Base-by-base conservation (phyloP, 331 rosid species). In the Cydonia oblonga region DNA sequence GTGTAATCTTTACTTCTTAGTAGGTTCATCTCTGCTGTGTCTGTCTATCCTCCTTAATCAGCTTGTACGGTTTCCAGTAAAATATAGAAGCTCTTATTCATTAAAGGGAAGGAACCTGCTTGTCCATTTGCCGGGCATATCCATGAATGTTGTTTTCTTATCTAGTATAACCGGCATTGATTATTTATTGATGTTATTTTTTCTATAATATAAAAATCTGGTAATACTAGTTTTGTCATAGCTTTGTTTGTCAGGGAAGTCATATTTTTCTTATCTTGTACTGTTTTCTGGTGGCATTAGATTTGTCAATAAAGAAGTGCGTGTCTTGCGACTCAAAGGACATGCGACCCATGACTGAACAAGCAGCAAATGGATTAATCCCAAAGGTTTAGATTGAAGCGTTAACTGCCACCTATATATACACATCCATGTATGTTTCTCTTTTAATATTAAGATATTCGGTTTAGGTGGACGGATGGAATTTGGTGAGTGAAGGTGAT, bases 241-340 rank as follows among this genome's bases (percentile, higher is more conserved):
- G 60, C 3, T 24, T 58, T 25, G 25, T 29, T 68, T 33, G 40
- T 60, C 42, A 40, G 19, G n/a, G 20, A 51, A 49, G 9, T 68
- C 25, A 23, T 52, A 24, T 26, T 74, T 23, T 69, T 56, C n/a
- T 22, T 11, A 60, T 26, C 18, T 52, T 52, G 62, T 6, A 24
- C 38, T 72, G 33, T 62, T n/a, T 24, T n/a, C 40, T 69, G 59
- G 25, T 25, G 35, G 28, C 78, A 54, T 56, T 70, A 92, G 98
- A 87, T 83, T 75, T 92, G 75, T 75, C 86, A 49, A 63, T 59
- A 40, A 84, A 86, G 75, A 88, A 87, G 72, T 92, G 98, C 38
- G 93, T 86, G 44, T 93, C 96, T 11, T 92, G 98, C 78, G 60
- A 75, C 59, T 14, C 85, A 19, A 87, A 84, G 80, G 96, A 90